These are phyloP conservation scores for Neostapfia colusana DNA, from an alignment of 176 grass and related monocot species.

Conservation along the genomic window DNA sequence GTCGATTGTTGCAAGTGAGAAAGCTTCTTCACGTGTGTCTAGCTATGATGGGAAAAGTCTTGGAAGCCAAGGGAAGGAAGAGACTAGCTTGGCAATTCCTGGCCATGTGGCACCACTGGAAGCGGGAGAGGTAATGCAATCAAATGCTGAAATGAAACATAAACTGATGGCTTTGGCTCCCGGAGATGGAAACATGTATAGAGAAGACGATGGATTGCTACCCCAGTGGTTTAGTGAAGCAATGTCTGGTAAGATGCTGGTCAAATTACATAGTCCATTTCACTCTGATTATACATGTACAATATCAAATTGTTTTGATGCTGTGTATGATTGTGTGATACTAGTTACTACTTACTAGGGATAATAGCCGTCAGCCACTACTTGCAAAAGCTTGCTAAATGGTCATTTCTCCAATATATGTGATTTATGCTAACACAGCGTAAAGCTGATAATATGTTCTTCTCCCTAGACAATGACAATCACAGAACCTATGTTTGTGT, in stretches of 20 bases:
- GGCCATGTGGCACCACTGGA: slow-evolving; percentile 29
- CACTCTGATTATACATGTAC: slow-evolving; percentile 1
- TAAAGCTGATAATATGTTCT: not conserved
- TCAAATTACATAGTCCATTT: not conserved
- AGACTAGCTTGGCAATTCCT: slow-evolving; percentile 59
- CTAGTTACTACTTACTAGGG: not conserved
- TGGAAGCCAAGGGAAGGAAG: slow-evolving; percentile 29
- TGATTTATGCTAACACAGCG: not conserved
- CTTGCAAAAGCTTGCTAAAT: not conserved
- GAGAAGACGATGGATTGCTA: slow-evolving; percentile 56
- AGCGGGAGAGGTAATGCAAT: slow-evolving; percentile 34
- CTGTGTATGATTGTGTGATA: not conserved
- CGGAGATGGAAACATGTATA: slow-evolving; percentile 41
- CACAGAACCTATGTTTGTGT: no score
- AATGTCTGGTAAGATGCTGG: slow-evolving; percentile 55
- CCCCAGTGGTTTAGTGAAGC: slow-evolving; percentile 82
- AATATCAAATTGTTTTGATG: not conserved
- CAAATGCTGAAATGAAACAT: slow-evolving; percentile 33
- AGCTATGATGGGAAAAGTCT: slow-evolving; percentile 31
- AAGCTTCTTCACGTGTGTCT: slow-evolving; percentile 40
- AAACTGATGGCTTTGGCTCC: slow-evolving; percentile 48
- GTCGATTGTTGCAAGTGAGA: slow-evolving; percentile 60
- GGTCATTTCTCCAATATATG: not conserved
- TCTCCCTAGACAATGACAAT: no score
- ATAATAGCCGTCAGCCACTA: not conserved